A percentile compares a stretch with the other conserved stretches of the same genome.
These are phyloP conservation scores for Verticillium isaacii DNA, from an alignment of 2,329 filamentous ascomycete genomes.

Conservation along the genomic window DNA sequence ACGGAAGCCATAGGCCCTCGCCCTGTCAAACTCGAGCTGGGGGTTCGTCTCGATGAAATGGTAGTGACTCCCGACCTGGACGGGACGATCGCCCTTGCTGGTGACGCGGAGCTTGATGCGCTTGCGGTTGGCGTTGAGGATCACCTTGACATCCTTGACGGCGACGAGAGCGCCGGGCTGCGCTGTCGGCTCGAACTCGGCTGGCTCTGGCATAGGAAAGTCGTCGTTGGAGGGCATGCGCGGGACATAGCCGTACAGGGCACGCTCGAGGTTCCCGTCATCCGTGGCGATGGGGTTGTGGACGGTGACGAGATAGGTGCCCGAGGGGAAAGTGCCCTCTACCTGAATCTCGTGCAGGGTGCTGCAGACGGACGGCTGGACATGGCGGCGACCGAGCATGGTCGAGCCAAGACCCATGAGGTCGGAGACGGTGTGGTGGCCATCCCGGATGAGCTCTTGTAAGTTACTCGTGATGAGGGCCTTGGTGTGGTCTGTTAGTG, in stretches of 20 bases:
- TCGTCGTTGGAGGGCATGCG: slow-evolving; percentile 66
- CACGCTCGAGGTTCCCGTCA: slow-evolving; percentile 80
- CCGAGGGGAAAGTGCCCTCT: slow-evolving; percentile 86
- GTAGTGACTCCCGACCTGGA: slow-evolving; percentile 93
- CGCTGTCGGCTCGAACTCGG: slow-evolving; percentile 61
- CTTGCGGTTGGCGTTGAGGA: slow-evolving; percentile 68
- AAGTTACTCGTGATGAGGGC: slow-evolving; percentile 83
- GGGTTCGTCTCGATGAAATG: slow-evolving; percentile 96
- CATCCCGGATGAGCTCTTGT: slow-evolving; percentile 97
- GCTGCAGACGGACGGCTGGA: slow-evolving; percentile 73
- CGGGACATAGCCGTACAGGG: slow-evolving; percentile 87
- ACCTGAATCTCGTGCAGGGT: slow-evolving; percentile 84
- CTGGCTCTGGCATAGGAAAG: slow-evolving; percentile 61
- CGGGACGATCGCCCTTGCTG: slow-evolving; percentile 82
- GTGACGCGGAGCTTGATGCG: slow-evolving; percentile 72
- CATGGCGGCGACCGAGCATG: slow-evolving; percentile 90
- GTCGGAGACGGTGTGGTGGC: slow-evolving; percentile 83
- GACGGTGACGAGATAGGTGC: slow-evolving; percentile 91
- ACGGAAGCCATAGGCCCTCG: slow-evolving; percentile 75
- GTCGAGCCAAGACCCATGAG: slow-evolving; percentile 89
- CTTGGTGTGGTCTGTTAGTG: slow-evolving; percentile 29
- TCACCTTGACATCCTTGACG: slow-evolving; percentile 57
- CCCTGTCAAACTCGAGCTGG: slow-evolving; percentile 80
- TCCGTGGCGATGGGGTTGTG: slow-evolving; percentile 84
- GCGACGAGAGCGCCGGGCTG: slow-evolving; percentile 78